Conservation (phyloP, 2,329 filamentous ascomycete species). For the Knoxdaviesia proteae region DNA sequence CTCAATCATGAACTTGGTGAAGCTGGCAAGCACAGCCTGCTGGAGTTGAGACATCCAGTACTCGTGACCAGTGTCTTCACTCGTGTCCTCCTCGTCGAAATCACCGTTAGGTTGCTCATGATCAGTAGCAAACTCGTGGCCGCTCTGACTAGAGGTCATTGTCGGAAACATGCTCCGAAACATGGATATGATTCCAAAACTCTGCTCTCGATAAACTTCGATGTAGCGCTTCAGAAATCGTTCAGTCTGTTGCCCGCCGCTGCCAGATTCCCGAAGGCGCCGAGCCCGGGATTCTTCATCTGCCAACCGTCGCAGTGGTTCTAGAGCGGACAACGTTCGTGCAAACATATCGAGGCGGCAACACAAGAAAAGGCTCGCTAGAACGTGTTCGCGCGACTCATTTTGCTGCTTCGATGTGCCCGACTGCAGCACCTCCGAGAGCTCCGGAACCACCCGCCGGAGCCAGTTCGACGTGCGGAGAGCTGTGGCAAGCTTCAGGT, state of each 20-base stretch:
- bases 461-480: conserved; percentile 86
- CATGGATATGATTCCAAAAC: conserved; percentile 86
- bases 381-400: conserved; percentile 36
- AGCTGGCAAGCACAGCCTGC: conserved; percentile 62
- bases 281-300: conserved; percentile 50
- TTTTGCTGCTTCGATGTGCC: conserved; percentile 3
- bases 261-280: conserved; percentile 25
- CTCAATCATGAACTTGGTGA: conserved; percentile 64
- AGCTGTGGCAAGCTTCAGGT: conserved; percentile 70
- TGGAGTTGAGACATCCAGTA: conserved; percentile 32
- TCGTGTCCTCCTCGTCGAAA: conserved; percentile 5
- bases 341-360: conserved; percentile 67
- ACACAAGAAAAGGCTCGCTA: conserved; percentile 71
- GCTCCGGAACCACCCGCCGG: conserved; percentile 63
- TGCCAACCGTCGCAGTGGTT: conserved; percentile 70
- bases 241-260: conserved; percentile 76
- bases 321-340: conserved; percentile 60
- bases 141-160: too few species aligned
- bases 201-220: conserved; percentile 94
- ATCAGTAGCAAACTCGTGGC: too few species aligned
- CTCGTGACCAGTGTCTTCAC: conserved; percentile 4
- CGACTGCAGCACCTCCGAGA: conserved; percentile 6
- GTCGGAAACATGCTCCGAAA: conserved; percentile 70
- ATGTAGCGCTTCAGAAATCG: conserved; percentile 87
- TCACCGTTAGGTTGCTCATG: conserved; percentile 2